These are phyloP conservation scores for Sporothrix brunneoviolacea DNA, from an alignment of 2,329 filamentous ascomycete genomes.

Conservation along the genomic window DNA sequence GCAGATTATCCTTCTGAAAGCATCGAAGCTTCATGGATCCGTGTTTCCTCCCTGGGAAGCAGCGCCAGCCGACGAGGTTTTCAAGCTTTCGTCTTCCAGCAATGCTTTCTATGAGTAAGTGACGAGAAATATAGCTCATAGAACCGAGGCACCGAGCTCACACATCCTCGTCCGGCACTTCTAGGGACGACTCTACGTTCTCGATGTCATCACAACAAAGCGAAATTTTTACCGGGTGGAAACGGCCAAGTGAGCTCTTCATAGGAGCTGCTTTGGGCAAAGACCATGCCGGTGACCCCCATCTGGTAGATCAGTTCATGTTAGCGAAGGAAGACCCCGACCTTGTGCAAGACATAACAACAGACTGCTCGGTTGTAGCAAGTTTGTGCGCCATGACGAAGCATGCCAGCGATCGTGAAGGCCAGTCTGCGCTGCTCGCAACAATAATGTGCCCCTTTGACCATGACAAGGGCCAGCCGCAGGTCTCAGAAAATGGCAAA, in stretches of 20 bases:
- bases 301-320: constrained; percentile 20
- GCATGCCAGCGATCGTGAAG: constrained; percentile 39
- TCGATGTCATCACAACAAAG: constrained; percentile 68
- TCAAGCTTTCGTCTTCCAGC: constrained; percentile 45
- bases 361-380: constrained; percentile 94
- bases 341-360: constrained; percentile 89
- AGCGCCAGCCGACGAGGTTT: constrained; percentile 54
- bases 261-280: constrained; percentile 24
- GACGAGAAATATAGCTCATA: not conserved
- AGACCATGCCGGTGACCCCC: constrained; percentile 1
- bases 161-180: not conserved
- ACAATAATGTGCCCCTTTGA: constrained; percentile 70
- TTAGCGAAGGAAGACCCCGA: constrained; percentile 55
- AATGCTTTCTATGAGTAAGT: constrained; percentile 55
- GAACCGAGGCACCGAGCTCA: not conserved
- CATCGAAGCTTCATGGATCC: constrained; percentile 74
- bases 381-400: constrained; percentile 80
- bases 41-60: constrained; percentile 80
- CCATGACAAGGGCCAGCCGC: constrained; percentile 47
- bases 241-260: constrained; percentile 65
- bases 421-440: constrained; percentile 59
- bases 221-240: constrained; percentile 77
- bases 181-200: constrained; percentile 62
- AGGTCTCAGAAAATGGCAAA: constrained; percentile 70
- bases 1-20: constrained; percentile 67